phyloP scores from a whole-genome alignment of 495 filamentous ascomycete species.

The Aspergillus diversus region DNA sequence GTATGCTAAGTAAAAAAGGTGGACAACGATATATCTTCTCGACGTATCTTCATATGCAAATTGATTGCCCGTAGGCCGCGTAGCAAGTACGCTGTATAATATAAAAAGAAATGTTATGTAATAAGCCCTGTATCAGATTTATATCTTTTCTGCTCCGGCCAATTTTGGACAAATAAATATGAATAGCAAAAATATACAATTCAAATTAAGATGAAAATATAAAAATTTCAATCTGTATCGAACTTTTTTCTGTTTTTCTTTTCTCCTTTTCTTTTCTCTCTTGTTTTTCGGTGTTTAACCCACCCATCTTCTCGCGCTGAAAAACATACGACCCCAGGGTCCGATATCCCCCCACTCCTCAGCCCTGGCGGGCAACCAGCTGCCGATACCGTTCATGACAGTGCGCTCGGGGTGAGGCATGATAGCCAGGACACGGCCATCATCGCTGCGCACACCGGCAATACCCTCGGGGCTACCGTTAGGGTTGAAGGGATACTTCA shows the following conservation, averaged over 20 bases:
- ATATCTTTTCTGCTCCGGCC: not conserved
- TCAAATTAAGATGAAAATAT: not conserved
- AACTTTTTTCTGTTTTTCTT: conserved; percentile 4
- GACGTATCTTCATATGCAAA: not conserved
- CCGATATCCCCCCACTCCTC: conserved; percentile 84
- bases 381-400: conserved; percentile 79
- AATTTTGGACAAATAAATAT: not conserved
- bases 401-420: conserved; percentile 98
- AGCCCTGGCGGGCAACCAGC: conserved; percentile 68
- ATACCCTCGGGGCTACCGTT: conserved; percentile 90
- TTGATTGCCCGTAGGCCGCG: not conserved
- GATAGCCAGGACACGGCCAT: conserved; percentile 87
- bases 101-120: too few relatives aligned
- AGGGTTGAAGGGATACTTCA: conserved; percentile 88
- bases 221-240: not conserved
- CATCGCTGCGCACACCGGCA: conserved; percentile 75
- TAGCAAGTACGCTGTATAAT: too few relatives aligned
- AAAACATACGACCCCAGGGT: conserved; percentile 83
- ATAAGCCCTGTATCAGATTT: not conserved
- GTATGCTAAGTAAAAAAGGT: not conserved
- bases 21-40: not conserved
- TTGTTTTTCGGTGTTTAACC: conserved; percentile 50
- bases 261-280: not conserved
- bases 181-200: conserved; percentile 2
- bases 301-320: conserved; percentile 83